Percentiles rank a stretch among this genome's conserved stretches.
Evolutionary conservation across 1,284 basidiomycete species (phyloP).

Genomic region (Apiotrichum akiyoshidainum): DNA sequence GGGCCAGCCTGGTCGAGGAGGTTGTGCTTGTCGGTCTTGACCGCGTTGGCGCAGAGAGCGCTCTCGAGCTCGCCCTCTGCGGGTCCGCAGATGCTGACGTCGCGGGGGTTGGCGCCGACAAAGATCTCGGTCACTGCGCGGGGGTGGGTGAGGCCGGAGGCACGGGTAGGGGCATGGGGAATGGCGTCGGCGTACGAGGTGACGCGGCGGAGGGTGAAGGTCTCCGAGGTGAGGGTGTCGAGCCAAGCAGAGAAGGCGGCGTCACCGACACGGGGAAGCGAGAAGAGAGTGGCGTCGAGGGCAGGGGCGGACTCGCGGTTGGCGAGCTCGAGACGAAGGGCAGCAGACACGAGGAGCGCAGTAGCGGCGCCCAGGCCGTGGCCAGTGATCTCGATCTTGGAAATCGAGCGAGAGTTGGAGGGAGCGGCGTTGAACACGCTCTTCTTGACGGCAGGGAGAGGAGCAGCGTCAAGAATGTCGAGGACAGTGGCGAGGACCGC

Average conservation of each 20-base stretch:
- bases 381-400: constrained; percentile 30
- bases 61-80: not conserved
- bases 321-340: constrained; percentile 23
- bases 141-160: constrained; percentile 28
- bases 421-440: too few relatives aligned
- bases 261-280: constrained; percentile 32
- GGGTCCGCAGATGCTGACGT: not conserved
- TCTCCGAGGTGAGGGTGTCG: constrained; percentile 16
- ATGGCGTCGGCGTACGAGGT: constrained; percentile 32
- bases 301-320: constrained; percentile 2
- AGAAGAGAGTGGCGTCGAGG: constrained; percentile 26
- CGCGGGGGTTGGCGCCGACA: not conserved
- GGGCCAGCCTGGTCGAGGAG: not conserved
- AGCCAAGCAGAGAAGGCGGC: constrained; percentile 25
- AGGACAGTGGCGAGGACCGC: not conserved
- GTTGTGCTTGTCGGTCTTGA: not conserved
- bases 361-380: constrained; percentile 34
- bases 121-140: constrained; percentile 4
- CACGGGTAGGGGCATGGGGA: constrained; percentile 29
- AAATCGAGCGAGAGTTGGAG: not conserved
- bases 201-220: constrained; percentile 20
- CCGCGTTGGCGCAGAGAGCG: not conserved
- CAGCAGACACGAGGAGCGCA: constrained; percentile 28
- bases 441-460: too few relatives aligned
- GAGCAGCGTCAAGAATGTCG: too few relatives aligned